Evolutionary conservation across 495 filamentous ascomycete species (phyloP), one percentile per base, ranked within the genome.

Genomic region (Penicillium ochrochloron): DNA sequence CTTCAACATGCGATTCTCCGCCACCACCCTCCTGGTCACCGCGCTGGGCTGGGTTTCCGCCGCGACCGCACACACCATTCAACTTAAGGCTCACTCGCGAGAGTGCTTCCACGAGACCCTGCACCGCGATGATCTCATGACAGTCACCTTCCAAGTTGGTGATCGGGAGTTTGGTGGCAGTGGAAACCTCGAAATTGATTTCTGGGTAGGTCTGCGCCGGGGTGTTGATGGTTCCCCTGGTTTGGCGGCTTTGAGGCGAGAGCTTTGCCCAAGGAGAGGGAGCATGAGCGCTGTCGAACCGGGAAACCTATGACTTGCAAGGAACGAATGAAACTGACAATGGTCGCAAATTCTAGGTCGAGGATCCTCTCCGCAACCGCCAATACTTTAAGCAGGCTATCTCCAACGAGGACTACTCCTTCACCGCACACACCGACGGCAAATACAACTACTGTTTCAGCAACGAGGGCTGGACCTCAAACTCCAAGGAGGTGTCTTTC

Each of bases 51-150:
- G 90, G 77, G 77, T 91, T 70, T 79, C 83, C 70, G 79, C 87
- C 61, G 82, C 84, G 61, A 75, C 86, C 61, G 92, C 91, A 66
- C 95, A 99, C 88, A 97, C 93, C 80, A 97, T 99, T 84, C 91
- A 96, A 73, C 88, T 99, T 63, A 87, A 88, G 59, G 88, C 95
- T 60, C 93, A 98, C 77, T 88, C 90, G 64, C 85, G 92, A 74
- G 95, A 99, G 82, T 99, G 95, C 83, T 99, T 97, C 85, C 92
- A 97, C 85, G 95, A 99, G 81, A 76, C 80, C 54, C 88, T 99
- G 46, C 93, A 97, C 81, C 86, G 84, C 69, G 95, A 97, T 77
- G 95, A 99, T 80, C 89, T 90, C 77, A 99, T 99, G 95, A 97
- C 93, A 11, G 94, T 99, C 34, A 95, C 93, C 17, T 99, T 97